Conservation (phyloP, 148 eudicot species). For the Rhododendron ovatum region DNA sequence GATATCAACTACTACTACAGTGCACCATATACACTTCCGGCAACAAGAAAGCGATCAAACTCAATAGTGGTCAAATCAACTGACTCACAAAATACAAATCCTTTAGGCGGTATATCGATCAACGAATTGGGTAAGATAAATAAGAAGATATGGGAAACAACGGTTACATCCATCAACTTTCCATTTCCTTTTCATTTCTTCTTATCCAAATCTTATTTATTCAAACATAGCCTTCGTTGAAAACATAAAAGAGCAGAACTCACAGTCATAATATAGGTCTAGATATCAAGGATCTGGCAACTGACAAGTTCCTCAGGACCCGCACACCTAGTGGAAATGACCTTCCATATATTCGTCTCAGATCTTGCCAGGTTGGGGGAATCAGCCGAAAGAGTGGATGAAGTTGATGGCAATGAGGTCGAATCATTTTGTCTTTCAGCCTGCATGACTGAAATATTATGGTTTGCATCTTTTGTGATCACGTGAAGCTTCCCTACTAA, state of each 20-base stretch:
- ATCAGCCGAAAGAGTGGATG: conserved; percentile 18
- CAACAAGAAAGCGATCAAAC: not conserved
- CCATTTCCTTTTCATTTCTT: not conserved
- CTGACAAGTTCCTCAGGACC: conserved; percentile 68
- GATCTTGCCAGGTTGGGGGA: conserved; percentile 15
- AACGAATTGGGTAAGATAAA: not conserved
- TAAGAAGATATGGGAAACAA: not conserved
- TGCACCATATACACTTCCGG: not conserved
- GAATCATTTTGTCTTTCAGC: conserved; percentile 32
- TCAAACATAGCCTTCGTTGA: not conserved
- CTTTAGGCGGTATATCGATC: not conserved
- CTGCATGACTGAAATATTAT: conserved; percentile 58
- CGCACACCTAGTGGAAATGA: conserved; percentile 49
- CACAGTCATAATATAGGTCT: conserved; percentile 13
- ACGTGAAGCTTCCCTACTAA: conserved; percentile 79
- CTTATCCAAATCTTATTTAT: not conserved
- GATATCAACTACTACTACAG: not conserved
- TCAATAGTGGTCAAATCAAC: conserved; percentile 1
- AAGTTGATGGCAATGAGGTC: conserved; percentile 17
- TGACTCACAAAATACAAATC: not conserved
- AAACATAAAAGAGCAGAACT: not conserved
- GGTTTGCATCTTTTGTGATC: conserved; percentile 64
- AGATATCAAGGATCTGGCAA: conserved; percentile 71
- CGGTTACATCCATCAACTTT: not conserved
- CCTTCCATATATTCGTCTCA: conserved; percentile 47